Conservation (phyloP, 2,329 filamentous ascomycete genomes). For the Colletotrichum tropicicola region DNA sequence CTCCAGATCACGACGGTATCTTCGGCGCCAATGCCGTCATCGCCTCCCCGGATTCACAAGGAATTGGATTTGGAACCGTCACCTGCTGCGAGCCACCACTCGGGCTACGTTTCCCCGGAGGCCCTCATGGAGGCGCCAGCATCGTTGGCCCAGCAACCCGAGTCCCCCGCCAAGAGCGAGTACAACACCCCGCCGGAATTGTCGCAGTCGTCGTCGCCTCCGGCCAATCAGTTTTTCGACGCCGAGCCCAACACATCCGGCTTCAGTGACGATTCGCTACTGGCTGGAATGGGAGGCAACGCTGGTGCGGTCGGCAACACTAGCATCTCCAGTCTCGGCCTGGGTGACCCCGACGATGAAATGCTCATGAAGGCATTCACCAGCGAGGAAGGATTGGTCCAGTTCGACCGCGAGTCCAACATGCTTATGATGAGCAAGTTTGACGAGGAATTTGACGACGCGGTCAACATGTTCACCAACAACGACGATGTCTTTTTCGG, state of each 20-base stretch:
- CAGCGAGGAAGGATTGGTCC: constrained; percentile 51
- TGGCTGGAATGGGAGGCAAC: constrained; percentile 37
- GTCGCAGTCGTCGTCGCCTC: constrained; percentile 68
- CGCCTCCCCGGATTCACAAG: constrained; percentile 43
- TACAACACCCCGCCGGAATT: constrained; percentile 68
- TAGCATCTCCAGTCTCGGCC: constrained; percentile 34
- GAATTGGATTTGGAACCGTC: constrained; percentile 45
- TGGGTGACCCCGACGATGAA: constrained; percentile 54
- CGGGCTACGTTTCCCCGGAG: constrained; percentile 57
- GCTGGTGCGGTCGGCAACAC: constrained; percentile 9
- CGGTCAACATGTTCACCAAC: constrained; percentile 60
- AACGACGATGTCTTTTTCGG: constrained; percentile 63
- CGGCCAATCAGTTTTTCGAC: constrained; percentile 57
- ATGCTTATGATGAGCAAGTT: constrained; percentile 63
- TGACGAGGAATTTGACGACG: constrained; percentile 60
- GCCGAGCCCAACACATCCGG: constrained; percentile 47
- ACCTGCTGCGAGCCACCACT: constrained; percentile 52
- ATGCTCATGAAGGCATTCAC: constrained; percentile 55
- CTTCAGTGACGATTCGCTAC: constrained; percentile 39
- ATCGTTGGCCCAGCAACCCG: constrained; percentile 43
- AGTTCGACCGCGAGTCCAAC: constrained; percentile 54
- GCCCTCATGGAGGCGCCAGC: constrained; percentile 48
- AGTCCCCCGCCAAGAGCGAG: constrained; percentile 62
- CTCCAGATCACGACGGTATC: constrained; percentile 49
- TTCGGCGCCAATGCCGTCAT: constrained; percentile 51